A percentile compares a stretch with the other conserved stretches of the same genome.
phyloP scores from a whole-genome alignment of 2,329 filamentous ascomycete species.

The Talaromyces funiculosus region DNA sequence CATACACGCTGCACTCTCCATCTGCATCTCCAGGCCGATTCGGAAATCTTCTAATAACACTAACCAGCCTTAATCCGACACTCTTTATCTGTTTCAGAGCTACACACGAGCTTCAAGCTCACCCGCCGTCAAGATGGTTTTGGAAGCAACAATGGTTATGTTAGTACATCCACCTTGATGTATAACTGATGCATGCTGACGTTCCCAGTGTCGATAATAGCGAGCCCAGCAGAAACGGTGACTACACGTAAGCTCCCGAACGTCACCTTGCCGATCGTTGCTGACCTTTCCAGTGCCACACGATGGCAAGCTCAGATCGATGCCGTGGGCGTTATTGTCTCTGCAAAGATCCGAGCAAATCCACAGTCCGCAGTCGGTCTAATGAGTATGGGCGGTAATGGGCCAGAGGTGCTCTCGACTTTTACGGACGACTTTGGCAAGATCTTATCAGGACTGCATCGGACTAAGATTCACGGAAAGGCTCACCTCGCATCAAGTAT shows the following conservation, averaged over 20 bases:
- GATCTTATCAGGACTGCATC: slow-evolving; percentile 85
- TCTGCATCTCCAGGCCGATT: neutral
- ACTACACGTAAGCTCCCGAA: slow-evolving; percentile 56
- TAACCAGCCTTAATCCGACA: neutral
- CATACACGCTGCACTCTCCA: neutral
- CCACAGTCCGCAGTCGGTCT: slow-evolving; percentile 95
- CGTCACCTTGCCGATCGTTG: slow-evolving; percentile 12
- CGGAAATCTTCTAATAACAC: neutral
- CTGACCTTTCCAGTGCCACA: slow-evolving; percentile 61
- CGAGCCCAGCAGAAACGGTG: slow-evolving; percentile 95
- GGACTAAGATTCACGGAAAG: slow-evolving; percentile 87
- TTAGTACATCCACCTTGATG: slow-evolving; percentile 22
- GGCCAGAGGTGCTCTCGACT: slow-evolving; percentile 94
- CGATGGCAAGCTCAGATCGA: slow-evolving; percentile 95
- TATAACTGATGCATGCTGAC: neutral
- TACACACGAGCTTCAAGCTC: slow-evolving; percentile 11
- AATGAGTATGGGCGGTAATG: slow-evolving; percentile 98
- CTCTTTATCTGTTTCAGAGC: neutral
- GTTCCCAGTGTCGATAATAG: slow-evolving; percentile 80
- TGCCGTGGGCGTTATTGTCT: slow-evolving; percentile 91
- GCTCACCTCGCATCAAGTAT: slow-evolving; percentile 88
- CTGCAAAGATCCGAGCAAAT: slow-evolving; percentile 89
- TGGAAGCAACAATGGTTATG: slow-evolving; percentile 99
- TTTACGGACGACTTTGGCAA: slow-evolving; percentile 95
- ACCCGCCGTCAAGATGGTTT: slow-evolving; percentile 69